Conservation (phyloP, 1,284 basidiomycete genomes). For the Malassezia dermatis region DNA sequence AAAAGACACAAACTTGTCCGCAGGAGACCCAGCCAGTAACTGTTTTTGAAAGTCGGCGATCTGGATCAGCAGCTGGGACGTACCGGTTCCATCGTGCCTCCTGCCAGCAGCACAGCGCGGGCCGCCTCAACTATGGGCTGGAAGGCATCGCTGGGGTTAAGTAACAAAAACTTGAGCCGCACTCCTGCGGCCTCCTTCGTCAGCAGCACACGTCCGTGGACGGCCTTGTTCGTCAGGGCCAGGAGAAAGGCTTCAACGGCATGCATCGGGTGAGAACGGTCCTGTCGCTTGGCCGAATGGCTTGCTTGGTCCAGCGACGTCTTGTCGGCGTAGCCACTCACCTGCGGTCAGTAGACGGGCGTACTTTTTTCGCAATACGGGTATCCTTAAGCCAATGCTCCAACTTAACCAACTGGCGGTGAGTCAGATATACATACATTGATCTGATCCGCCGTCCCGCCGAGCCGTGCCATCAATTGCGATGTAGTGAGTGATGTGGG, state of each 20-base stretch:
- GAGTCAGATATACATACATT: conserved; percentile 54
- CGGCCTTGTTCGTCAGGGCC: conserved; percentile 52
- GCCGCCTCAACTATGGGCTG: conserved; percentile 68
- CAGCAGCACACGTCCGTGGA: neutral
- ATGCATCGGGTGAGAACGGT: conserved; percentile 55
- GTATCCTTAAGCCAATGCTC: conserved; percentile 72
- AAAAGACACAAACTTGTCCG: conserved; percentile 62
- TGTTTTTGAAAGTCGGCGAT: conserved; percentile 79
- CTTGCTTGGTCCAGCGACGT: conserved; percentile 53
- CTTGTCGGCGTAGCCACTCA: conserved; percentile 69
- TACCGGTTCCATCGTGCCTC: conserved; percentile 87
- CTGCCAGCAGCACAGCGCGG: conserved; percentile 73
- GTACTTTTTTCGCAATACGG: conserved; percentile 59
- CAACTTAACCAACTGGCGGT: conserved; percentile 54
- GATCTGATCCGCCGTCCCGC: conserved; percentile 59
- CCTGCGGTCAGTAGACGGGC: conserved; percentile 51
- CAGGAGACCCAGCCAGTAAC: conserved; percentile 62
- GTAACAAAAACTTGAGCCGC: conserved; percentile 76
- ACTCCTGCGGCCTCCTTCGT: conserved; percentile 39
- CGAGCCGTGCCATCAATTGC: conserved; percentile 60
- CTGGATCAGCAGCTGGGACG: conserved; percentile 50
- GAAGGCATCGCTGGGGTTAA: conserved; percentile 87
- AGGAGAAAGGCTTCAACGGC: conserved; percentile 73
- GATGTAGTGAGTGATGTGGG: conserved; percentile 56
- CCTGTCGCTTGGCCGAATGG: conserved; percentile 41